Evolutionary conservation across 139 green algal genomes (phyloP).

Genomic region (Astrephomene gubernaculifera): DNA sequence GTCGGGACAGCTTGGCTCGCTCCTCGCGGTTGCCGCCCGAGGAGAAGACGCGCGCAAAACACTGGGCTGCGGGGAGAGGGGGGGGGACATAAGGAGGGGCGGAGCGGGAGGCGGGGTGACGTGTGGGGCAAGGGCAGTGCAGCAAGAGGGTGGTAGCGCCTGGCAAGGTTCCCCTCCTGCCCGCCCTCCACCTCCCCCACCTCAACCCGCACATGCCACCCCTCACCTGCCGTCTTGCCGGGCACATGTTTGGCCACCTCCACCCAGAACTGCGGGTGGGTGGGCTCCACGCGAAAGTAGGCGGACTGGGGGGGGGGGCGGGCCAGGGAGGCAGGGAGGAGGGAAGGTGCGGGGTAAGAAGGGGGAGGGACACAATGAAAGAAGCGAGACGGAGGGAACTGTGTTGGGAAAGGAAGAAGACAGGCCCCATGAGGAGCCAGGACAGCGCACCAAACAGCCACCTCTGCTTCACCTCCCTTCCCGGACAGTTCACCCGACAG

Average conservation of each 20-base stretch:
- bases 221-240: constrained; percentile 22
- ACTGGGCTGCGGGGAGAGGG: constrained; percentile 16
- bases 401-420: too few species aligned
- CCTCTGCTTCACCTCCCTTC: background rate
- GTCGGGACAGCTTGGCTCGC: background rate
- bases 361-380: too few species aligned
- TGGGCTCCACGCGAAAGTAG: constrained; percentile 36
- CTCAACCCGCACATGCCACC: background rate
- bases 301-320: constrained; percentile 8
- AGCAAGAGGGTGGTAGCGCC: background rate
- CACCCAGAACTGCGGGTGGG: constrained; percentile 48
- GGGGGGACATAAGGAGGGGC: too few species aligned
- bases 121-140: background rate
- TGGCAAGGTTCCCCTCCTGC: background rate
- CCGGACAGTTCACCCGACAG: background rate
- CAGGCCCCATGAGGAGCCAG: too few species aligned
- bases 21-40: background rate
- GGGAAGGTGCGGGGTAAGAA: too few species aligned
- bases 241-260: constrained; percentile 39
- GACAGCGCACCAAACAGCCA: too few species aligned
- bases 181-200: background rate
- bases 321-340: too few species aligned
- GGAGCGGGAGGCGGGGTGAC: too few species aligned
- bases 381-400: background rate
- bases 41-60: constrained; percentile 24